A percentile compares a stretch with the other conserved stretches of the same genome.
Conservation (phyloP, 306 rosid species). For the Malus fusca region DNA sequence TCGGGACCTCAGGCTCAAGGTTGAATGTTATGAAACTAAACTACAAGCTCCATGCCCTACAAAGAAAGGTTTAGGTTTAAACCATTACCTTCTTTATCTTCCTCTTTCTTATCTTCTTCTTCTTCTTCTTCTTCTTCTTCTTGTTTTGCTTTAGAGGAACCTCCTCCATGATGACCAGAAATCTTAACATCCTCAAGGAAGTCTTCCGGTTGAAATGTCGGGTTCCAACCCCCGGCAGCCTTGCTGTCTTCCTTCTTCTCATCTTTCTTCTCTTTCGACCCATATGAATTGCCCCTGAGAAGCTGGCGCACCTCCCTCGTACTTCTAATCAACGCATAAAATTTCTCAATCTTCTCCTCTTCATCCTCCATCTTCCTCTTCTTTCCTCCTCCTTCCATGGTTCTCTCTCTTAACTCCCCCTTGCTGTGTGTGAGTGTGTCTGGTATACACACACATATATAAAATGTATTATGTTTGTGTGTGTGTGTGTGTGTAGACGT, state of each 20-base stretch:
- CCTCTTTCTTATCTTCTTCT: neutral
- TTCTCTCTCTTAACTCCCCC: neutral
- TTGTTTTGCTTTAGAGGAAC: slow-evolving; percentile 16
- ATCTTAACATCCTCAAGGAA: slow-evolving; percentile 33
- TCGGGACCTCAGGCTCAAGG: too few relatives aligned
- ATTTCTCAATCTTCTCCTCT: slow-evolving; percentile 49
- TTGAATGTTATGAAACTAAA: too few relatives aligned
- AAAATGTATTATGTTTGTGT: too few relatives aligned
- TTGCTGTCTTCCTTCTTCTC: neutral
- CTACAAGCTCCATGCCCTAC: neutral
- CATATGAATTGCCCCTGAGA: slow-evolving; percentile 7
- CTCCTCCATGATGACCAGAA: neutral
- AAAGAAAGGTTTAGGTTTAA: slow-evolving; percentile 71
- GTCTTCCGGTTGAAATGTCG: slow-evolving; percentile 65
- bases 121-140: slow-evolving; percentile 8
- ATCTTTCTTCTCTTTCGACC: slow-evolving; percentile 3
- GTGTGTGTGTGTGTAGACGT: neutral
- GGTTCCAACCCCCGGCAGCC: slow-evolving; percentile 46
- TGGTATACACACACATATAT: neutral
- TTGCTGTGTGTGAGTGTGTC: neutral
- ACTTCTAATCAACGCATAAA: slow-evolving; percentile 63
- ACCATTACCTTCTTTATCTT: slow-evolving; percentile 18
- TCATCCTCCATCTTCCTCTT: slow-evolving; percentile 47
- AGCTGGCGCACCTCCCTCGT: slow-evolving; percentile 43
- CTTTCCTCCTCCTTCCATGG: slow-evolving; percentile 53